Evolutionary conservation across 176 grass and related monocot genomes (phyloP).

Genomic region (Triticum dicoccoides): DNA sequence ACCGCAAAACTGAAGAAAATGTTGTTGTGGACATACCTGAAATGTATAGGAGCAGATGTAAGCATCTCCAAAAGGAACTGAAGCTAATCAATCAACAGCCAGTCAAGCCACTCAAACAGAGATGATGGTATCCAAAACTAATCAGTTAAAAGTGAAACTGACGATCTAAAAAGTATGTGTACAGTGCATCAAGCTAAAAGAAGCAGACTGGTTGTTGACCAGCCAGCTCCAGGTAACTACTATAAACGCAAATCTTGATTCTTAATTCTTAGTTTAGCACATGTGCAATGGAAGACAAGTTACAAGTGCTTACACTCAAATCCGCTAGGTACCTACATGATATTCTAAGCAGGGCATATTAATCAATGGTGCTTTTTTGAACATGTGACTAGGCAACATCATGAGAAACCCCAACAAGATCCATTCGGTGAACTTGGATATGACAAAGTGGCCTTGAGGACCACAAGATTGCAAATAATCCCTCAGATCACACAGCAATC

Average conservation of each 20-base stretch:
- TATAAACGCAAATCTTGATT: background rate
- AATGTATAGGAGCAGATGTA: conserved; percentile 22
- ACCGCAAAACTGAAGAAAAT: conserved; percentile 99
- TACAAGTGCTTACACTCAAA: background rate
- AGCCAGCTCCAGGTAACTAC: background rate
- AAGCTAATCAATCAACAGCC: background rate
- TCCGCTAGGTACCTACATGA: background rate
- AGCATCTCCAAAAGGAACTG: conserved; percentile 21
- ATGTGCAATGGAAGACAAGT: background rate
- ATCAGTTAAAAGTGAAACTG: background rate
- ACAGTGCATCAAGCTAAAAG: background rate
- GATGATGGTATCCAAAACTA: background rate
- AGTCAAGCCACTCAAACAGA: conserved; percentile 13
- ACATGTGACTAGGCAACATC: background rate
- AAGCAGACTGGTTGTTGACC: background rate
- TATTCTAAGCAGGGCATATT: background rate
- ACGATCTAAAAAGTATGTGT: background rate
- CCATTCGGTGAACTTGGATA: background rate
- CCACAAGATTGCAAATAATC: conserved; percentile 2
- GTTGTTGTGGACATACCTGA: conserved; percentile 98
- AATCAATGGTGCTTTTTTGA: background rate
- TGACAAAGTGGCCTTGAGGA: background rate
- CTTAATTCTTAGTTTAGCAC: background rate
- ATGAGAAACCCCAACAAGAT: background rate
- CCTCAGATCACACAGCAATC: background rate